These are phyloP conservation scores for Peziza echinospora DNA, from an alignment of 495 filamentous ascomycete genomes.

Conservation along the genomic window DNA sequence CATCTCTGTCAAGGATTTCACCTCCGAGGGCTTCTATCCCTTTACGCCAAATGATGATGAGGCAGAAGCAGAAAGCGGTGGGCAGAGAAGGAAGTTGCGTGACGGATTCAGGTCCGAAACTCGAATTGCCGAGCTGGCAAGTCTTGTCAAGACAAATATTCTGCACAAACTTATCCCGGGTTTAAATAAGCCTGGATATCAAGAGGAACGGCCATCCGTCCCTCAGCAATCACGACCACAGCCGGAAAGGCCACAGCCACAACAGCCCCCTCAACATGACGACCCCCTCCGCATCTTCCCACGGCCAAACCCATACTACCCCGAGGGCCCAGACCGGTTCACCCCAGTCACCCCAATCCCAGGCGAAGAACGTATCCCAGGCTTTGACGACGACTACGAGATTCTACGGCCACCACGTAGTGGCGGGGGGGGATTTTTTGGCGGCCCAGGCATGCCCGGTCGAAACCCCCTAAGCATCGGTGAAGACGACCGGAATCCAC, in stretches of 20 bases:
- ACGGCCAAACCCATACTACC: slow-evolving; percentile 19
- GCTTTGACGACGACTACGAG: slow-evolving; percentile 86
- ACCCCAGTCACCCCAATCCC: slow-evolving; percentile 45
- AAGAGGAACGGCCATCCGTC: slow-evolving; percentile 26
- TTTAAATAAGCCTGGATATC: slow-evolving; percentile 53
- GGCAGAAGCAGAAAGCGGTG: slow-evolving; percentile 3
- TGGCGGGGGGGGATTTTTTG: slow-evolving; percentile 22
- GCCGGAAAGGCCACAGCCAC: slow-evolving; percentile 8
- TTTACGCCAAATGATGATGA: slow-evolving; percentile 20
- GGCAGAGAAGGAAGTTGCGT: slow-evolving; percentile 27
- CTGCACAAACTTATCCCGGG: slow-evolving; percentile 61
- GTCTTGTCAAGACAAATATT: slow-evolving; percentile 47
- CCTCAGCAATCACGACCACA: neutral
- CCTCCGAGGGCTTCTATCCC: slow-evolving; percentile 40
- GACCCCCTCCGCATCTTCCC: slow-evolving; percentile 27
- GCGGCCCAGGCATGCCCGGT: slow-evolving; percentile 19
- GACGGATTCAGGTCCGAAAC: slow-evolving; percentile 51
- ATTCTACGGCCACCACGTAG: slow-evolving; percentile 45
- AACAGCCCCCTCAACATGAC: slow-evolving; percentile 19
- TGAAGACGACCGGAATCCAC: slow-evolving; percentile 67
- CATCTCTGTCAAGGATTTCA: slow-evolving; percentile 49
- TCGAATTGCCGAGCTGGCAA: slow-evolving; percentile 44
- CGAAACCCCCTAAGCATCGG: slow-evolving; percentile 46
- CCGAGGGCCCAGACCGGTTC: slow-evolving; percentile 18
- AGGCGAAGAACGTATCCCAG: slow-evolving; percentile 60